Percentiles rank a stretch among this genome's conserved stretches.
Evolutionary conservation across 352 stramenopile genomes (phyloP).

Genomic region (Globisporangium heterothallicum): DNA sequence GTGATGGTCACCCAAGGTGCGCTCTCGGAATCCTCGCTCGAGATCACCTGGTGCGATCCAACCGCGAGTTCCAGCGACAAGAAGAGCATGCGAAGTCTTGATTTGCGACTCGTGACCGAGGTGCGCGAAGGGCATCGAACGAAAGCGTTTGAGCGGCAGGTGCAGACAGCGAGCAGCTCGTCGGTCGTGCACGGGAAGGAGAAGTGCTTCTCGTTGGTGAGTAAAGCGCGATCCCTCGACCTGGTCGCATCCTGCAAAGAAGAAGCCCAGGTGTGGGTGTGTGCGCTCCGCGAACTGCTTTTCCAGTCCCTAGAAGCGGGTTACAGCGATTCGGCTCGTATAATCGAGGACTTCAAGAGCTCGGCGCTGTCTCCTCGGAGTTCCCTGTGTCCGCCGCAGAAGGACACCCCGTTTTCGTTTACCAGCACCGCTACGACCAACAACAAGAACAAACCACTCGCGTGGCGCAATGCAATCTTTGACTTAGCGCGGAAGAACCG

Average conservation of each 20-base stretch:
- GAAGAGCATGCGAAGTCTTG: constrained; percentile 27
- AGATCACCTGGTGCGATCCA: constrained; percentile 71
- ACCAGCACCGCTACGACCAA: neutral
- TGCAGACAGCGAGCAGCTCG: constrained; percentile 27
- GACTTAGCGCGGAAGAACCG: constrained; percentile 37
- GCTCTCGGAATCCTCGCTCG: constrained; percentile 13
- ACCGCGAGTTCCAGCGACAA: constrained; percentile 32
- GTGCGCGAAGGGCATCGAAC: constrained; percentile 52
- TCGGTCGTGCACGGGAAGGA: constrained; percentile 32
- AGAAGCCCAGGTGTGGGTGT: constrained; percentile 59
- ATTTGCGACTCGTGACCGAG: constrained; percentile 46
- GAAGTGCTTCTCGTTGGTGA: constrained; percentile 75
- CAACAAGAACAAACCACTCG: constrained; percentile 36
- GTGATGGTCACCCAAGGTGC: constrained; percentile 50
- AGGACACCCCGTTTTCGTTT: constrained; percentile 4
- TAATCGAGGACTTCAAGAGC: constrained; percentile 42
- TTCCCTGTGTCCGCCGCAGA: neutral
- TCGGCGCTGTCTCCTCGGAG: constrained; percentile 32
- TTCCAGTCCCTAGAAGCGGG: constrained; percentile 13
- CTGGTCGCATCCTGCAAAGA: constrained; percentile 77
- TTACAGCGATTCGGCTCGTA: constrained; percentile 19
- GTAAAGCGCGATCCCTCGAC: constrained; percentile 55
- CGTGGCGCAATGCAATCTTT: constrained; percentile 63
- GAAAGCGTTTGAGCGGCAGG: constrained; percentile 51
- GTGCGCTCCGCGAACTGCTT: constrained; percentile 35